These are phyloP conservation scores for Kwoniella dendrophila DNA, from an alignment of 768 basidiomycete genomes.

Conservation along the genomic window DNA sequence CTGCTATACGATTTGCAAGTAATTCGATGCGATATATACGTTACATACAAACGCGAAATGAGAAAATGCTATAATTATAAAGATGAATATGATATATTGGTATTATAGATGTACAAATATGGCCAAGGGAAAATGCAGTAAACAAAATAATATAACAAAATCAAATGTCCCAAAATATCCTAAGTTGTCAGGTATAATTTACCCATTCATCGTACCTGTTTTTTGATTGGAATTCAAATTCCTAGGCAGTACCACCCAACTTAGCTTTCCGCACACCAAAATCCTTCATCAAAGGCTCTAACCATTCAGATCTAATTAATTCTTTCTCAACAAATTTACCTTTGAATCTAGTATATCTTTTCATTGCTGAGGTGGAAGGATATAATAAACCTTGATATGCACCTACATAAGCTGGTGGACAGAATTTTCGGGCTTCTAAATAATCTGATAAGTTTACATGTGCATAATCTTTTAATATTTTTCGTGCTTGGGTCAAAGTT, in stretches of 20 bases:
- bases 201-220: too few species aligned
- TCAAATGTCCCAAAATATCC: too few species aligned
- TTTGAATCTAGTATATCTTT: constrained; percentile 29
- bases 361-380: constrained; percentile 24
- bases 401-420: constrained; percentile 20
- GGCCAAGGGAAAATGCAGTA: too few species aligned
- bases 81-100: too few species aligned
- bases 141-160: too few species aligned
- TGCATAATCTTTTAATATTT: constrained; percentile 31
- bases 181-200: too few species aligned
- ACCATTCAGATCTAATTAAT: constrained; percentile 40
- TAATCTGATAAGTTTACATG: constrained; percentile 51
- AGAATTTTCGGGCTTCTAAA: constrained; percentile 29
- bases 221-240: not conserved
- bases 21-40: too few species aligned
- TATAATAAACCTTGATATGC: constrained; percentile 29
- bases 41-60: too few species aligned
- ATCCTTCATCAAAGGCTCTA: constrained; percentile 45
- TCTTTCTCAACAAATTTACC: constrained; percentile 26
- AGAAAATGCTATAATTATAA: too few species aligned
- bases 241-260: not conserved
- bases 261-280: constrained; percentile 26
- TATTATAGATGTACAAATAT: too few species aligned
- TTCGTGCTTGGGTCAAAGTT: constrained; percentile 31
- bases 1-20: too few species aligned